Percentiles rank a stretch among this genome's conserved stretches.
These are phyloP conservation scores for Erodium chrysanthum DNA, from an alignment of 441 rosid genomes.

Conservation along the genomic window DNA sequence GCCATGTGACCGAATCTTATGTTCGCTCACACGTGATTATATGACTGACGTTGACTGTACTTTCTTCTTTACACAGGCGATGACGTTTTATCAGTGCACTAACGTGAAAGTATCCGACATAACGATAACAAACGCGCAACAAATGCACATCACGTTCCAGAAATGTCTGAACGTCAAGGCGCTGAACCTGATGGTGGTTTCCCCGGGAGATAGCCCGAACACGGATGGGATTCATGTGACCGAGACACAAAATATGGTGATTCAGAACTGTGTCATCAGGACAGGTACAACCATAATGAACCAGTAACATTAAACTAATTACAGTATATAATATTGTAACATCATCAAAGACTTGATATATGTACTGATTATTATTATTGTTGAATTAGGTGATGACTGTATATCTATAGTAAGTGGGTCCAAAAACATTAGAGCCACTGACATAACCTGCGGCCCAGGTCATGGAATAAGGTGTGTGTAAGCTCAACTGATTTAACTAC, in stretches of 20 bases:
- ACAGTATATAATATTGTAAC: too few relatives aligned
- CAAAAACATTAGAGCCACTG: background rate
- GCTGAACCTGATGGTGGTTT: background rate
- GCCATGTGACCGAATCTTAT: too few relatives aligned
- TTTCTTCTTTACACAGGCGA: background rate
- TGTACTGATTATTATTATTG: background rate
- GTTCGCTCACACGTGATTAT: too few relatives aligned
- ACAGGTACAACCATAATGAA: background rate
- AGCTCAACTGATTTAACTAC: background rate
- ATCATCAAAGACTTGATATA: too few relatives aligned
- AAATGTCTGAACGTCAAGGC: constrained; percentile 3
- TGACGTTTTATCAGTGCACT: background rate
- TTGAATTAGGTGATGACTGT: background rate
- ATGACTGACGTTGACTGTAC: too few relatives aligned
- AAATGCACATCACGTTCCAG: constrained; percentile 61
- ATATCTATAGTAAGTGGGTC: background rate
- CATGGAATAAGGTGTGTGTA: background rate
- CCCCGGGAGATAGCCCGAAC: background rate
- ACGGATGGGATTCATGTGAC: background rate
- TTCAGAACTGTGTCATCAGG: background rate
- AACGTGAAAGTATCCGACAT: background rate
- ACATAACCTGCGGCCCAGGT: background rate
- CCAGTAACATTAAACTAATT: too few relatives aligned
- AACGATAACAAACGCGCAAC: constrained; percentile 41
- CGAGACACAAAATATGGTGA: background rate